These are phyloP conservation scores for Chrysoporthe cubensis DNA, from an alignment of 2,329 filamentous ascomycete species.

Conservation along the genomic window DNA sequence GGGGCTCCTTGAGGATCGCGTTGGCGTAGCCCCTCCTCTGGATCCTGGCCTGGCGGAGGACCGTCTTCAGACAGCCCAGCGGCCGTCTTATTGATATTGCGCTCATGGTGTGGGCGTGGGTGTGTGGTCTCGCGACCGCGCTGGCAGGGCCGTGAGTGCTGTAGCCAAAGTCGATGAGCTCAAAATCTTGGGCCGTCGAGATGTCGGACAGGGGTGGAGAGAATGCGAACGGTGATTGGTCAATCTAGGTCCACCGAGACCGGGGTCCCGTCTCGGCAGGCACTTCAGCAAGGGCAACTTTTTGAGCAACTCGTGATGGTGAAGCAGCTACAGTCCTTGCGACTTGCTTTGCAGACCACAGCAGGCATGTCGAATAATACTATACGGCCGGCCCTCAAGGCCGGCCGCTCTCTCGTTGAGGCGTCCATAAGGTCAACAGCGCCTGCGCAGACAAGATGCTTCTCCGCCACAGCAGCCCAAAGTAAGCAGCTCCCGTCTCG, in stretches of 20 bases:
- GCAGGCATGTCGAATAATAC: conserved; percentile 32
- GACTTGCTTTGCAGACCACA: conserved; percentile 4
- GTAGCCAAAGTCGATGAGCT: conserved; percentile 29
- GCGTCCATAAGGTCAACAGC: conserved; percentile 25
- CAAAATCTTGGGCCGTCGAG: conserved; percentile 26
- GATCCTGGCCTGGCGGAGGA: conserved; percentile 59
- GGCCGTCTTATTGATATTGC: conserved; percentile 66
- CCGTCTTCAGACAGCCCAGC: conserved; percentile 70
- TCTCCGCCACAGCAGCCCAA: conserved; percentile 33
- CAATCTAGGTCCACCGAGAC: not conserved
- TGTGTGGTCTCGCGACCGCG: conserved; percentile 20
- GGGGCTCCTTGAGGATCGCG: conserved; percentile 23
- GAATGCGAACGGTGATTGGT: conserved; percentile 14
- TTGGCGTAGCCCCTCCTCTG: conserved; percentile 33
- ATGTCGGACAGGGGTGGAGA: conserved; percentile 11
- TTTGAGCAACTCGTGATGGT: conserved; percentile 9
- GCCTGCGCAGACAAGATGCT: conserved; percentile 30
- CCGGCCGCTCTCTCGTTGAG: conserved; percentile 30
- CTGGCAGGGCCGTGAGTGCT: conserved; percentile 14
- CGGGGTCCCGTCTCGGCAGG: not conserved
- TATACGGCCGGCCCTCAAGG: conserved; percentile 32
- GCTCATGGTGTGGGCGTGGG: conserved; percentile 54
- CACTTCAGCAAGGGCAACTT: conserved; percentile 16
- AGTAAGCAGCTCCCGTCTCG: conserved; percentile 10
- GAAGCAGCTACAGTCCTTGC: not conserved